Evolutionary conservation across 495 filamentous ascomycete genomes (phyloP), one percentile per base, ranked within the genome.

Genomic region (Aspergillus heteromorphus): DNA sequence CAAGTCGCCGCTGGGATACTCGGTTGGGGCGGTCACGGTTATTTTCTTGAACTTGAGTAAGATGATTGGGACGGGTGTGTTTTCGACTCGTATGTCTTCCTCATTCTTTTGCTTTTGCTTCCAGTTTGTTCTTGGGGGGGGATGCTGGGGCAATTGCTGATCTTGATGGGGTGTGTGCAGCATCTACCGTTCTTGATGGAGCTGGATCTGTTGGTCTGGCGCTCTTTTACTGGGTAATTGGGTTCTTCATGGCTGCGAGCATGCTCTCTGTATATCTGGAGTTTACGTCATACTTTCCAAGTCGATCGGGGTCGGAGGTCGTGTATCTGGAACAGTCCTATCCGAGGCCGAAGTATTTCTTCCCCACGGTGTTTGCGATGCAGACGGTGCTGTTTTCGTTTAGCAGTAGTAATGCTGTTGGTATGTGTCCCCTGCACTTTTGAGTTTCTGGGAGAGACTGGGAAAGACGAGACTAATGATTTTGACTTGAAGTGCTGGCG

Each of bases 51-150:
- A 86, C 54, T 58, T 87, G 21, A 82, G 78, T 55, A 78, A 80
- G 62, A 87, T 86, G 82, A 77, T 87, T 51, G 84, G 84, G 0
- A 86, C 83, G 0, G 83, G 84, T 11, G 75, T 87, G 3, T 87
- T 82, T 64, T 83, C 82, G 16, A 85, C 83, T 6, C 83, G 81
- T 84, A 48, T 59, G 80, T 65, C 13, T 17, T 29, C 17, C 5
- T 38, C n/a, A 38, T 13, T 38, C 13, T 25, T 19, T 36, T 18
- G 6, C 16, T 16, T 48, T 41, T 16, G 11, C 19, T 6, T 20
- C 20, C 41, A 14, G n/a, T n/a, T n/a, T 27, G 23, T 7, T 27
- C 7, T 27, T 7, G 23, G 23, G 23, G 23, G 23, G 23, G 4
- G 7, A 4, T 27, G 23, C 11, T 6, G 8, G 21, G 16, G 18